Base-by-base conservation (phyloP, 148 eudicot species). In the Cornus controversa region DNA sequence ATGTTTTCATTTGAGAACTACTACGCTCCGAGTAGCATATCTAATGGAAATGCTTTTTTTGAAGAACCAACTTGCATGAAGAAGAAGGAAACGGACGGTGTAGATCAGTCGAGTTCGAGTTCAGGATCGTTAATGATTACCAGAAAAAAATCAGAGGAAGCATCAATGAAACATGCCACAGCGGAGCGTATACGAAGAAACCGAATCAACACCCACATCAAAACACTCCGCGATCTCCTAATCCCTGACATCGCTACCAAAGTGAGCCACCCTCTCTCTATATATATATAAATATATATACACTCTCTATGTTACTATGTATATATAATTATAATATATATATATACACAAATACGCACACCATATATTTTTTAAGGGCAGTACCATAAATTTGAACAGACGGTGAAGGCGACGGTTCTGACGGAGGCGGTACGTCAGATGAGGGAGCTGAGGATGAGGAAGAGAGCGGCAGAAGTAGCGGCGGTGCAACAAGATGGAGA, bases 351-450 rank as follows among this genome's bases (percentile, higher is more conserved):
- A 0, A 31, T 29, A 29, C 3, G 3, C 3, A 29, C 3, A 29
- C 3, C 1, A 31, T 1, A 31, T 5, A 31, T 0, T 31, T 31
- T 1, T 63, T 13, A 71, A 29, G 42, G 26, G 47, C 2, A 20
- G 13, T 28, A 4, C n/a, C 29, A 60, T 73, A 27, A 54, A 45
- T 74, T 25, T 42, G 50, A 28, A 22, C 80, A 80, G 83, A 79
- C 23, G 26, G 75, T 68, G 40, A 83, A 80, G 73, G 77, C 86
- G 11, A 40, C 75, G 8, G 53, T 83, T 11, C 54, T 80, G 60
- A 76, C 74, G 34, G 86, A 83, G 74, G 36, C 83, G 6, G 82
- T 83, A 10, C 78, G 82, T 15, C 80, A 54, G n/a, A 16, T 79
- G 42, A 83, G 76, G 71, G 86, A 80, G 57, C 80, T 80, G 36